These are phyloP conservation scores for Pseudopithomyces maydicus DNA, from an alignment of 2,329 filamentous ascomycete genomes.

Conservation along the genomic window DNA sequence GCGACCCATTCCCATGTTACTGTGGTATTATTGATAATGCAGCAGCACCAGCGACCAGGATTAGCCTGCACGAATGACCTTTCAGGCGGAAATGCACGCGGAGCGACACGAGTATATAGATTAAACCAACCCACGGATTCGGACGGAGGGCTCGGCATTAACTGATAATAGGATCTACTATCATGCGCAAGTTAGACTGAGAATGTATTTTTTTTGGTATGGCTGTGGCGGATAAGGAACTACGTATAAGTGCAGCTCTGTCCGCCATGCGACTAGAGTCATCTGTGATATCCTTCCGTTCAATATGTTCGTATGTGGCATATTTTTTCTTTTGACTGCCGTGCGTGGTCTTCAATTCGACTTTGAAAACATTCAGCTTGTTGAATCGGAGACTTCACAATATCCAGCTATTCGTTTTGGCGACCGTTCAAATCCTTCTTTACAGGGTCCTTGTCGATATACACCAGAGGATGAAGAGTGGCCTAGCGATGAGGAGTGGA, in stretches of 20 bases:
- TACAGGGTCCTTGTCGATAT: constrained; percentile 19
- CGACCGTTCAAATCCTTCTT: neutral
- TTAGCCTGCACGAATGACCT: neutral
- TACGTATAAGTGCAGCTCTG: neutral
- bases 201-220: too few species aligned
- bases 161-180: neutral
- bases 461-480: constrained; percentile 26
- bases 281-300: neutral
- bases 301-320: neutral
- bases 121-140: neutral
- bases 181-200: too few species aligned
- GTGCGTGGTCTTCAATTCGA: constrained; percentile 22
- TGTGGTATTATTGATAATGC: neutral
- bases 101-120: constrained; percentile 1
- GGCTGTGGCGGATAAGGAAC: neutral
- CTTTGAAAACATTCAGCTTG: constrained; percentile 31
- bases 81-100: neutral
- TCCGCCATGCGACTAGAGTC: too few species aligned
- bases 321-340: neutral
- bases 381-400: constrained; percentile 18
- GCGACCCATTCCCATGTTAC: neutral
- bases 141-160: neutral
- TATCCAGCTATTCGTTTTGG: constrained; percentile 24
- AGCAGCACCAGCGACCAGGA: neutral
- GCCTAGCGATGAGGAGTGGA: constrained; percentile 28